Evolutionary conservation across 1,284 basidiomycete genomes (phyloP).

Genomic region (Malassezia vespertilionis): DNA sequence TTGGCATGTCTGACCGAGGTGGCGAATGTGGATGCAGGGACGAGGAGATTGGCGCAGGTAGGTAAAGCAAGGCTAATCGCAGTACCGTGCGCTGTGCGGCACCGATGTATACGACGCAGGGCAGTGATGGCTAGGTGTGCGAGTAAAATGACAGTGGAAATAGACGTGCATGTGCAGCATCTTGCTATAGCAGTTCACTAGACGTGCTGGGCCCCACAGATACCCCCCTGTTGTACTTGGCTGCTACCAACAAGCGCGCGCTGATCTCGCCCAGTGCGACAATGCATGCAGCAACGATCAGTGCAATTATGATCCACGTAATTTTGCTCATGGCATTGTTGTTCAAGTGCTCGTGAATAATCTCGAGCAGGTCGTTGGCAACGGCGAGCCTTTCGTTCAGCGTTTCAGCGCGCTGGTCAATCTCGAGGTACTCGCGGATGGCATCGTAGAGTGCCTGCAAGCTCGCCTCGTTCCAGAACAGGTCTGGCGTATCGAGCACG

Average conservation of each 20-base stretch:
- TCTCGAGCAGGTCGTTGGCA: constrained; percentile 58
- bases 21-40: constrained; percentile 1
- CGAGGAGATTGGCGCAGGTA: constrained; percentile 4
- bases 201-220: too few species aligned
- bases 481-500: constrained; percentile 79
- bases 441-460: constrained; percentile 81
- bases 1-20: background rate
- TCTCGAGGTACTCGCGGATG: constrained; percentile 88
- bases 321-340: constrained; percentile 63
- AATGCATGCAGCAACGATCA: constrained; percentile 75
- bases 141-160: too few species aligned
- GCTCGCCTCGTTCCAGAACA: constrained; percentile 90
- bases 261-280: constrained; percentile 77
- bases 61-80: background rate
- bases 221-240: too few species aligned
- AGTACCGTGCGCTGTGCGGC: constrained; percentile 8
- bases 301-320: constrained; percentile 88
- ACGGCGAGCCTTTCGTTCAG: constrained; percentile 80
- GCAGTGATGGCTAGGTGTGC: background rate
- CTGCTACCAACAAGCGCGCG: constrained; percentile 56
- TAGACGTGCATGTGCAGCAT: too few species aligned
- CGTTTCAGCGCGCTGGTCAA: constrained; percentile 68
- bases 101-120: constrained; percentile 5
- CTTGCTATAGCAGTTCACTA: background rate
- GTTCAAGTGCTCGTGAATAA: constrained; percentile 86